Evolutionary conservation across 2,329 filamentous ascomycete species (phyloP), one percentile per base, ranked within the genome.

Genomic region (Fusarium transvaalense): DNA sequence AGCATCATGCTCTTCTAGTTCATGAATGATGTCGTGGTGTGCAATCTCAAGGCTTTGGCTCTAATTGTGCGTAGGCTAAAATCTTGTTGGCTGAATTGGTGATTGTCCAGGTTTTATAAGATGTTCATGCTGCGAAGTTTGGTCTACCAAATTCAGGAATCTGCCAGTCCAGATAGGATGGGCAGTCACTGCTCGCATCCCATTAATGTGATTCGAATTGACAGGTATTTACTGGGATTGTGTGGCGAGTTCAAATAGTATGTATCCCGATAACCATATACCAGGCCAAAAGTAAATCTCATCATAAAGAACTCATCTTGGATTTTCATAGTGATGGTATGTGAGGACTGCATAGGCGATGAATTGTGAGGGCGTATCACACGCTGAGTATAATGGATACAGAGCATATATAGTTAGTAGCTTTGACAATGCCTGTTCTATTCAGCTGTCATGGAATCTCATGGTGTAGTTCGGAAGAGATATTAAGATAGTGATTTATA

Each of bases 401-500:
- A n/a, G 6, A 10, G 19, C 19, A 32, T 17, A 46, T 27, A 19
- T 25, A 25, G 23, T 6, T 25, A 25, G 5, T 25, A 25, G n/a
- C n/a, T n/a, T n/a, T n/a, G 7, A 29, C 14, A 15, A 19, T 47
- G 13, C 10, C 29, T 6, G 15, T 15, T 47, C 29, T 17, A 32
- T 47, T 17, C 13, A 14, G 29, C 43, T 29, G 17, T 21, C 15
- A 17, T 34, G 43, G 14, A 23, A 34, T 4, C 32, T 21, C 6
- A 13, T 34, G 19, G 29, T 7, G 13, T 10, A 47, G 19, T 23
- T 15, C 14, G 35, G 37, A 23, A 17, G 23, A 5, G 37, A 15
- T 51, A 23, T 19, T 50, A 45, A 59, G 31, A 64, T 13, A 43
- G 45, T 31, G 32, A 17, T 38, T 27, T 13, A 31, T 25, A n/a